phyloP scores from a whole-genome alignment of 163 green algal genomes.

The Trebouxiophyceae sp. region DNA sequence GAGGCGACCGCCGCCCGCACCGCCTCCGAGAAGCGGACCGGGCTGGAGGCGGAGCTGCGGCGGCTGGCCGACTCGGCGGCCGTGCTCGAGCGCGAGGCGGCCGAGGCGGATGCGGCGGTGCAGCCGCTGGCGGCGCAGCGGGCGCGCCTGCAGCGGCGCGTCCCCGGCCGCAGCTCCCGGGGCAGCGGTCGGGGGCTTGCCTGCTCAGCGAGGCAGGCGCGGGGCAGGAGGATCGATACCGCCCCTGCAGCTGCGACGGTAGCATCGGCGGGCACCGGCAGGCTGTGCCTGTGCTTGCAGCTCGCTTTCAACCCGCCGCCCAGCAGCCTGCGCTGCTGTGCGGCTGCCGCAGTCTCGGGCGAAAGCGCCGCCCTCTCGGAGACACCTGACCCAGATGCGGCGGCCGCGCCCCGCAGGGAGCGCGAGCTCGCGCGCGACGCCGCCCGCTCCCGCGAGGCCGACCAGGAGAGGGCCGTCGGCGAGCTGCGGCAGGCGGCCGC shows the following conservation, averaged over 20 bases:
- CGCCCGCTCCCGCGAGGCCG: slow-evolving; percentile 8
- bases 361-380: too few species aligned
- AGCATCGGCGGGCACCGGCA: too few species aligned
- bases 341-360: too few species aligned
- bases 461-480: slow-evolving; percentile 19
- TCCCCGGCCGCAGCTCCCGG: neutral
- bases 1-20: slow-evolving; percentile 2
- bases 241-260: too few species aligned
- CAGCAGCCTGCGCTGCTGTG: too few species aligned
- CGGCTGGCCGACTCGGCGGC: slow-evolving; percentile 17
- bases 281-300: too few species aligned
- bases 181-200: too few species aligned
- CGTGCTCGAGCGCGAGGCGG: slow-evolving; percentile 9
- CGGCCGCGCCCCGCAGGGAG: slow-evolving; percentile 32
- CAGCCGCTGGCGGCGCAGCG: slow-evolving; percentile 6
- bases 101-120: slow-evolving; percentile 18
- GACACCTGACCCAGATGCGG: too few species aligned
- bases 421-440: slow-evolving; percentile 17
- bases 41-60: slow-evolving; percentile 20
- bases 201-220: too few species aligned
- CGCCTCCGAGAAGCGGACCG: slow-evolving; percentile 7
- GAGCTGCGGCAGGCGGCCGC: slow-evolving; percentile 2
- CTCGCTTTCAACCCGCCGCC: too few species aligned
- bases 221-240: too few species aligned
- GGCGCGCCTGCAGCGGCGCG: neutral